phyloP scores from a whole-genome alignment of 768 basidiomycete genomes.

The Lactarius evosmus region DNA sequence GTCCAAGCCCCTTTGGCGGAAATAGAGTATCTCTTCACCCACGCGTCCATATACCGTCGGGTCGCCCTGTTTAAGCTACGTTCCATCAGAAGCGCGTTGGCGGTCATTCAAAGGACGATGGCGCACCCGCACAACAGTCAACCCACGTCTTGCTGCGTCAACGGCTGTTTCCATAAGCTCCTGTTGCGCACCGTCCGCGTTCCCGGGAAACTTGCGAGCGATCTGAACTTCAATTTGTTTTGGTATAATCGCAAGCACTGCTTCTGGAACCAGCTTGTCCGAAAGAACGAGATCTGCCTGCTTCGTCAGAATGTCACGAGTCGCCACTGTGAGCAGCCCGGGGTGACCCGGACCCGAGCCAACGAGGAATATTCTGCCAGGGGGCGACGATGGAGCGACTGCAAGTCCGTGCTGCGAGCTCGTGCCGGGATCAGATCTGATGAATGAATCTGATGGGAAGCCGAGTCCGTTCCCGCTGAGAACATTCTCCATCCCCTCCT shows the following conservation, averaged over 20 bases:
- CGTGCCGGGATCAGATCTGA: constrained; percentile 16
- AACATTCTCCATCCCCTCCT: constrained; percentile 63
- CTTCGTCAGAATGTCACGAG: constrained; percentile 73
- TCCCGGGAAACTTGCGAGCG: constrained; percentile 96
- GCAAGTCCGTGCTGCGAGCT: constrained; percentile 31
- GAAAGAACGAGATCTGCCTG: constrained; percentile 86
- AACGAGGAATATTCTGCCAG: constrained; percentile 81
- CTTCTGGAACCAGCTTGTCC: constrained; percentile 92
- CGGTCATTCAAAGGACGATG: neutral
- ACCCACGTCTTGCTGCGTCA: constrained; percentile 72
- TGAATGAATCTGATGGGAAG: constrained; percentile 17
- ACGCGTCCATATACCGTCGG: constrained; percentile 92
- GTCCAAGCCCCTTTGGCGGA: constrained; percentile 82
- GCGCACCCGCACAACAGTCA: constrained; percentile 83
- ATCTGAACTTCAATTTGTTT: constrained; percentile 69
- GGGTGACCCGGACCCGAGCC: constrained; percentile 97
- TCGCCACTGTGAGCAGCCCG: constrained; percentile 84
- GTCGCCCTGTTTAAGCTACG: constrained; percentile 93
- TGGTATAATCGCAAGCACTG: constrained; percentile 84
- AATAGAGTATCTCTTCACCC: constrained; percentile 92
- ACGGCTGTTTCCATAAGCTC: constrained; percentile 94
- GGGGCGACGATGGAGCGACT: constrained; percentile 31
- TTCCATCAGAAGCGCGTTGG: constrained; percentile 11
- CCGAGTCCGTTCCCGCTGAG: constrained; percentile 42
- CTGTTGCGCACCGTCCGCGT: constrained; percentile 89